Percentiles rank a stretch among this genome's conserved stretches.
Evolutionary conservation across 179 eudicot genomes (phyloP).

Genomic region (Patellifolia procumbens): DNA sequence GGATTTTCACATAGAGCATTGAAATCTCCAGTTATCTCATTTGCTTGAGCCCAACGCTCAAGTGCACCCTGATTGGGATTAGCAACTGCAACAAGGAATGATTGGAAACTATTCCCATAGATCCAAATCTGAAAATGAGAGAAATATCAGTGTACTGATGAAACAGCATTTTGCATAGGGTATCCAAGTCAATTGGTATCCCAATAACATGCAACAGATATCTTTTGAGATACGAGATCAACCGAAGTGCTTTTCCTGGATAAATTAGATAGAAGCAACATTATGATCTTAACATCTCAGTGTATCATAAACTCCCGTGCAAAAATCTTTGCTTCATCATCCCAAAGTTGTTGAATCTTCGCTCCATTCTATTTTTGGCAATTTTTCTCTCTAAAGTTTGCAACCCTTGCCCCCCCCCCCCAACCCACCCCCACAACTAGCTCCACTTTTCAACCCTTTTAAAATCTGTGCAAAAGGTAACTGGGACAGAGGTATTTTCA

Average conservation of each 20-base stretch:
- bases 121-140: conserved; percentile 72
- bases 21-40: conserved; percentile 62
- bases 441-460: too few species aligned
- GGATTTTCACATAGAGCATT: conserved; percentile 62
- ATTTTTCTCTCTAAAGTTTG: too few species aligned
- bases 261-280: too few species aligned
- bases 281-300: neutral
- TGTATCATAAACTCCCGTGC: too few species aligned
- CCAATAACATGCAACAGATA: neutral
- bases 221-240: neutral
- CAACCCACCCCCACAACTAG: too few species aligned
- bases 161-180: neutral
- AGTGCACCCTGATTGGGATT: conserved; percentile 74
- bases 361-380: too few species aligned
- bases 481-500: too few species aligned
- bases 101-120: conserved; percentile 88
- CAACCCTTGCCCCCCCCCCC: too few species aligned
- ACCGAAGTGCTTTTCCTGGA: too few species aligned
- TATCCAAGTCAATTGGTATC: neutral
- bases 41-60: conserved; percentile 68
- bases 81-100: conserved; percentile 76
- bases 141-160: neutral
- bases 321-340: too few species aligned
- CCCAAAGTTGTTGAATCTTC: too few species aligned
- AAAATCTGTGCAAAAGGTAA: too few species aligned